These are phyloP conservation scores for Carex littledalei DNA, from an alignment of 176 grass and related monocot species.

Conservation along the genomic window DNA sequence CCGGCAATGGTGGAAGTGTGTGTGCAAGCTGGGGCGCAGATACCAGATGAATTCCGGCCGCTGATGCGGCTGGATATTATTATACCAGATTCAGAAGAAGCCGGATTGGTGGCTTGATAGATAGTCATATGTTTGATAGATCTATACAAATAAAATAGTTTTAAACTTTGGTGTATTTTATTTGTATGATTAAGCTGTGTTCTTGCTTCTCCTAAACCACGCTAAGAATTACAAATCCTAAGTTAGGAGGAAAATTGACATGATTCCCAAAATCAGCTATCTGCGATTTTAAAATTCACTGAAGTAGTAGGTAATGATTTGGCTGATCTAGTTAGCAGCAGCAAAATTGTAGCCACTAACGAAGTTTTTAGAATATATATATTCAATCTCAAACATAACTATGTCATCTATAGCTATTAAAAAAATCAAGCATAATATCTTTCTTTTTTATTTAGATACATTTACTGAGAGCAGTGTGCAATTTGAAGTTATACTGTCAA, in stretches of 20 bases:
- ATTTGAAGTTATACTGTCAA: no score
- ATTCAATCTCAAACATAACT: not conserved
- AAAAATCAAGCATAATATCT: not conserved
- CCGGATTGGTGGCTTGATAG: conserved; percentile 45
- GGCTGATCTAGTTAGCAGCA: not conserved
- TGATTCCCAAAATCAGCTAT: not conserved
- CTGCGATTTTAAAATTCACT: not conserved
- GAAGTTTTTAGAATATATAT: not conserved
- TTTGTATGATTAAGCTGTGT: not conserved
- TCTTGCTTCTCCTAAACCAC: not conserved
- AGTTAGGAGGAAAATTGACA: not conserved
- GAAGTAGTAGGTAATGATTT: not conserved
- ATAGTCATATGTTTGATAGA: not conserved
- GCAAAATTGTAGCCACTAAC: not conserved
- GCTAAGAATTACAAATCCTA: not conserved
- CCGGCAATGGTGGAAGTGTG: conserved; percentile 73
- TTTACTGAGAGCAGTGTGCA: not conserved
- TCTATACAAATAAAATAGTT: not conserved
- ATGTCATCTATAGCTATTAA: no score
- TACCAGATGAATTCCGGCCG: conserved; percentile 51
- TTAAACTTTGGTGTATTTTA: not conserved
- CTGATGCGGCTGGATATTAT: conserved; percentile 91
- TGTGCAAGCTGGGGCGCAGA: conserved; percentile 79
- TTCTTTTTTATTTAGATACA: not conserved
- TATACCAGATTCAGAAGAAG: conserved; percentile 63